These are phyloP conservation scores for Coemansia sp. DNA, from an alignment of 192 early-diverging fungal genomes.

Conservation along the genomic window DNA sequence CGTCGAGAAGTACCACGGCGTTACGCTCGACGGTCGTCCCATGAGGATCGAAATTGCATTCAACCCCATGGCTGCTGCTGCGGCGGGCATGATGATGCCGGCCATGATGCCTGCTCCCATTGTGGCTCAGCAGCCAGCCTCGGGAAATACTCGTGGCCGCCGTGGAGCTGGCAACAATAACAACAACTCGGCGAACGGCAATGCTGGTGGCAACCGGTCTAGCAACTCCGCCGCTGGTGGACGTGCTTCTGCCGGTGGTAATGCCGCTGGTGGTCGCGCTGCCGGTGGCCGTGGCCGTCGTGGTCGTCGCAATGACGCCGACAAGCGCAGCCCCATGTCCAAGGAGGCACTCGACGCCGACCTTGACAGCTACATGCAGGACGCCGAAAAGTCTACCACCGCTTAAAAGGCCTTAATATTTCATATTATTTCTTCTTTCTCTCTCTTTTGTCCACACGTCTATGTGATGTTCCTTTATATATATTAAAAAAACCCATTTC, in stretches of 20 bases:
- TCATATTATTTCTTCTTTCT: not conserved
- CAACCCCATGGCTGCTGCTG: slow-evolving; percentile 28
- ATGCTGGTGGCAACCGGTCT: slow-evolving; percentile 12
- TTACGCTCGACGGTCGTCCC: slow-evolving; percentile 44
- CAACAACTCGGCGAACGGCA: not conserved
- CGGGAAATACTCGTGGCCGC: slow-evolving; percentile 13
- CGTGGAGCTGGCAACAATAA: slow-evolving; percentile 11
- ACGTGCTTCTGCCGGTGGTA: not conserved
- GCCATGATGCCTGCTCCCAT: slow-evolving; percentile 27
- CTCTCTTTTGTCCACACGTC: not conserved
- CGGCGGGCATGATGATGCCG: slow-evolving; percentile 37
- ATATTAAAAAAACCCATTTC: slow-evolving; percentile 1
- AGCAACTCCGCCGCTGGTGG: not conserved
- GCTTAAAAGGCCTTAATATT: slow-evolving; percentile 11
- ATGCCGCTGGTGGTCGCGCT: slow-evolving; percentile 8
- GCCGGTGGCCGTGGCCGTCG: slow-evolving; percentile 11
- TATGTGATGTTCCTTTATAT: not conserved
- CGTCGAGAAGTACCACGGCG: slow-evolving; percentile 42
- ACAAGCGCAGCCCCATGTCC: slow-evolving; percentile 22
- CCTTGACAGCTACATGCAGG: slow-evolving; percentile 53
- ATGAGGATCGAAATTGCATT: slow-evolving; percentile 40
- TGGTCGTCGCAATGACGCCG: slow-evolving; percentile 7
- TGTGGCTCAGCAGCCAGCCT: slow-evolving; percentile 16
- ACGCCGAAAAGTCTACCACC: slow-evolving; percentile 27
- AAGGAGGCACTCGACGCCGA: slow-evolving; percentile 51